Evolutionary conservation across 768 basidiomycete genomes (phyloP), one percentile per base, ranked within the genome.

Genomic region (Lepiota brunneoincarnata): DNA sequence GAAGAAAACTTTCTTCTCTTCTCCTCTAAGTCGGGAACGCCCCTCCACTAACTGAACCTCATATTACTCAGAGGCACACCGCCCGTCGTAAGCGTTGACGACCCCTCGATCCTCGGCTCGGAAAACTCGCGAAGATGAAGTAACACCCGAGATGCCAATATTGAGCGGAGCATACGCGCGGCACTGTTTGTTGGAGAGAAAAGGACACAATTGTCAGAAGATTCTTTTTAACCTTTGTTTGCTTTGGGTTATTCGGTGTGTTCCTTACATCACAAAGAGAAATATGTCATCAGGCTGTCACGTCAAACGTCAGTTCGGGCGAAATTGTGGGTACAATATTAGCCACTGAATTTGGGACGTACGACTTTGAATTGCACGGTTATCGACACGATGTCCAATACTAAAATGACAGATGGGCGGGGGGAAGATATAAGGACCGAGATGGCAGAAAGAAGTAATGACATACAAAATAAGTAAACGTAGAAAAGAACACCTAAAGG

Each of bases 401-500:
- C 28, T 36, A 47, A n/a, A 20, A 20, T 21, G 15, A 15, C 18
- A 18, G 6, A 10, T n/a, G 15, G 34, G 17, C 35, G 31, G 17
- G 7, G 18, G n/a, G 31, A 31, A 31, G 31, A 31, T 6, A 31
- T 31, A 31, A 31, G 7, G 7, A 31, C 31, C 31, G 2, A 3
- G 7, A 9, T 10, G 11, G 31, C 7, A 34, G 42, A 34, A 9
- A 20, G 35, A n/a, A 20, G 26, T 35, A 11, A 21, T 34, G 18
- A 21, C 45, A 18, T 34, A 47, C 45, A 3, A 34, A 47, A 34
- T 5, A 35, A 34, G 34, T 47, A 47, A 11, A 21, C 28, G 20
- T 47, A 34, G 45, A 47, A 47, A 18, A 47, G 45, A 34, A 47
- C 45, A 47, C 18, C 45, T 47, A 34, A 35, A 34, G n/a, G 17